phyloP scores from a whole-genome alignment of 2,329 filamentous ascomycete genomes.

The Aspergillus proliferans region DNA sequence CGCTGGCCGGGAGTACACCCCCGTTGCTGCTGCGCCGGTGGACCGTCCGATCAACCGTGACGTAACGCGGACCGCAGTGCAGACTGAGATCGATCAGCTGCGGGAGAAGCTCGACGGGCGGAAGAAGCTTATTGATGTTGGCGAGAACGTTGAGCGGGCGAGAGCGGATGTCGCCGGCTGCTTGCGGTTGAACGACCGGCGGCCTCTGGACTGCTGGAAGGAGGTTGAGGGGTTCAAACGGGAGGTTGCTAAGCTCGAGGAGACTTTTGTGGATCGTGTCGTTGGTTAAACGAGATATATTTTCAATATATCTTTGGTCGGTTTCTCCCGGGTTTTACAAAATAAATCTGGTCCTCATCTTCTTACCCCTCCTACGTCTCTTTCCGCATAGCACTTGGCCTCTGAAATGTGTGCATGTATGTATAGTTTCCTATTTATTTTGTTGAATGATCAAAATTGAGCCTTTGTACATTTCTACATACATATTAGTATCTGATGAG shows the following conservation, averaged over 20 bases:
- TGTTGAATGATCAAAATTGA: neutral
- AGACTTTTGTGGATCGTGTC: slow-evolving; percentile 79
- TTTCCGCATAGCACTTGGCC: neutral
- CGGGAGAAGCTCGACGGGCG: slow-evolving; percentile 54
- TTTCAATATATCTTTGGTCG: neutral
- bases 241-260: slow-evolving; percentile 81
- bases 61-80: slow-evolving; percentile 48
- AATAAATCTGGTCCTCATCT: neutral
- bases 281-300: slow-evolving; percentile 26
- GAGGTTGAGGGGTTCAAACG: slow-evolving; percentile 88
- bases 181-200: slow-evolving; percentile 73
- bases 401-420: neutral
- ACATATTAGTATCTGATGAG: neutral
- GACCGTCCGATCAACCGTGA: slow-evolving; percentile 33
- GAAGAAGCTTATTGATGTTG: slow-evolving; percentile 57
- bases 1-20: slow-evolving; percentile 33
- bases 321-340: neutral
- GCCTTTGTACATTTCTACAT: neutral
- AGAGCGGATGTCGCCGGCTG: slow-evolving; percentile 73
- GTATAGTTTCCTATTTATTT: neutral
- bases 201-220: slow-evolving; percentile 88
- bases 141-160: slow-evolving; percentile 66
- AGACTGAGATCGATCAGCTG: slow-evolving; percentile 53
- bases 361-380: neutral
- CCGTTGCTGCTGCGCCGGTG: slow-evolving; percentile 12